Conservation (phyloP, 2,329 filamentous ascomycete species). For the Exophiala mesophila region DNA sequence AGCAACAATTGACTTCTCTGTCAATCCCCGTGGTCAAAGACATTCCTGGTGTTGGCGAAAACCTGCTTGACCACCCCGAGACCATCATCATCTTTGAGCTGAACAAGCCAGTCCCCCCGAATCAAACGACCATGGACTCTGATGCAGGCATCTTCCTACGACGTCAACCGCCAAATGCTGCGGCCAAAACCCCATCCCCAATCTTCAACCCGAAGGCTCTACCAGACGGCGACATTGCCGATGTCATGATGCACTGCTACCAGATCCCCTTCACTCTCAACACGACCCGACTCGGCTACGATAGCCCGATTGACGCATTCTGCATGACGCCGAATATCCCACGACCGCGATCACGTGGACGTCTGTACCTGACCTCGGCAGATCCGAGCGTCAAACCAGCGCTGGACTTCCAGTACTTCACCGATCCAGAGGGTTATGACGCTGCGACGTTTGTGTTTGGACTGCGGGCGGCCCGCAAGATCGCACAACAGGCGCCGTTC, state of each 20-base stretch:
- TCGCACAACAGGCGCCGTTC: slow-evolving; percentile 72
- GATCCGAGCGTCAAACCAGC: slow-evolving; percentile 75
- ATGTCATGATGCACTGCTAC: slow-evolving; percentile 97
- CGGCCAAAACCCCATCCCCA: slow-evolving; percentile 41
- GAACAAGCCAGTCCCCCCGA: slow-evolving; percentile 68
- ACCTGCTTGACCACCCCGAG: slow-evolving; percentile 61
- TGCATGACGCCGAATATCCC: slow-evolving; percentile 93
- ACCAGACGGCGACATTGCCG: slow-evolving; percentile 68
- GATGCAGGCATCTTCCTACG: slow-evolving; percentile 86
- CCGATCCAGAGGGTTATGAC: slow-evolving; percentile 78
- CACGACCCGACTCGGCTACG: slow-evolving; percentile 73
- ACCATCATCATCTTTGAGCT: slow-evolving; percentile 72
- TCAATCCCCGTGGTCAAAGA: slow-evolving; percentile 56
- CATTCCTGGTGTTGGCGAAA: slow-evolving; percentile 59
- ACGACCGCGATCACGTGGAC: slow-evolving; percentile 70
- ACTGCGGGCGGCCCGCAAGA: slow-evolving; percentile 69
- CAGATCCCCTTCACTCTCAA: slow-evolving; percentile 90
- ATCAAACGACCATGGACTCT: slow-evolving; percentile 87
- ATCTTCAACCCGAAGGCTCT: slow-evolving; percentile 47
- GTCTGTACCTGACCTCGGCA: slow-evolving; percentile 69
- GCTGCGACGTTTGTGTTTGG: slow-evolving; percentile 74
- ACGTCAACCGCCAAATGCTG: slow-evolving; percentile 66
- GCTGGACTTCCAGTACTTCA: slow-evolving; percentile 86
- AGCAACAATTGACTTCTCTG: slow-evolving; percentile 47
- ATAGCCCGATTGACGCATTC: slow-evolving; percentile 68